Evolutionary conservation across 1,284 basidiomycete genomes (phyloP).

Genomic region (Puccinia horiana): DNA sequence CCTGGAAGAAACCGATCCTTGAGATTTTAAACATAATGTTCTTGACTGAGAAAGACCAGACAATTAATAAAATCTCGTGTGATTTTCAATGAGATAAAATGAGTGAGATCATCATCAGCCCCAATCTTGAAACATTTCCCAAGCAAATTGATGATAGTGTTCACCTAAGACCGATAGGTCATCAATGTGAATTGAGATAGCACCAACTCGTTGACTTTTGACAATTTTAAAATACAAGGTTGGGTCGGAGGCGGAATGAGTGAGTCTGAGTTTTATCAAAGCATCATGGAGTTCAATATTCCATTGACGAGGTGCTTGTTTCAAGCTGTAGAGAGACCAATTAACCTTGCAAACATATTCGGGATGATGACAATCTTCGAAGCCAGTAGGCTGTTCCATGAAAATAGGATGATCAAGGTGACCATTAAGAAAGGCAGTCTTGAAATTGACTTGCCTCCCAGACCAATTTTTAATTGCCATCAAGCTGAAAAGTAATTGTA

Average conservation of each 20-base stretch:
- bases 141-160: not conserved
- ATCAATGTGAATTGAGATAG: not conserved
- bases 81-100: conserved; percentile 19
- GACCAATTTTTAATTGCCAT: not conserved
- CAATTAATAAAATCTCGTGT: not conserved
- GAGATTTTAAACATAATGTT: not conserved
- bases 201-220: not conserved
- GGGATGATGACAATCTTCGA: not conserved
- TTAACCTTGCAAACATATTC: no score
- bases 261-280: not conserved
- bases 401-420: not conserved
- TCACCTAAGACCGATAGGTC: not conserved
- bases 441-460: not conserved
- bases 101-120: not conserved
- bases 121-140: not conserved
- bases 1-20: not conserved
- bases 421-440: not conserved
- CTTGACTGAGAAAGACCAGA: not conserved
- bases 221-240: conserved; percentile 5
- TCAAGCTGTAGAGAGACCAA: no score
- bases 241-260: not conserved
- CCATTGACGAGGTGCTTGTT: no score
- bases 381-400: not conserved
- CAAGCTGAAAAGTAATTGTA: not conserved
- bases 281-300: no score